Evolutionary conservation across 352 stramenopile species (phyloP).

Genomic region (Pilasporangium apinafurcum): DNA sequence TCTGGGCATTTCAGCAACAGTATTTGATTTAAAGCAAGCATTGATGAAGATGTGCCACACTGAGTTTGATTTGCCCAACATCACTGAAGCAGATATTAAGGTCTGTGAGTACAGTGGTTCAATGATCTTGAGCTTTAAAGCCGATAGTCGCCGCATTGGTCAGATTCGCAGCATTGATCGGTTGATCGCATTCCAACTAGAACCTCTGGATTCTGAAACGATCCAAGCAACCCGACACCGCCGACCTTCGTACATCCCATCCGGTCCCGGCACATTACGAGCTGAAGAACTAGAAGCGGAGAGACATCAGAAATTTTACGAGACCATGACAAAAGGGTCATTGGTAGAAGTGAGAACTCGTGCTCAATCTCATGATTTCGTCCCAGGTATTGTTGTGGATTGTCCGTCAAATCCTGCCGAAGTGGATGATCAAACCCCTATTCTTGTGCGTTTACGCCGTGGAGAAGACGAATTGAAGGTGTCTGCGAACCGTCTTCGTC

Average conservation of each 20-base stretch:
- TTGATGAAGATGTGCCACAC: constrained; percentile 73
- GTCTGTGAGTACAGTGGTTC: constrained; percentile 81
- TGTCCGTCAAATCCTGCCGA: constrained; percentile 13
- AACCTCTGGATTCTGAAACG: constrained; percentile 59
- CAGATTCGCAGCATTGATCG: constrained; percentile 86
- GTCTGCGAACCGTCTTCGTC: constrained; percentile 50
- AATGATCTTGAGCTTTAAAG: constrained; percentile 86
- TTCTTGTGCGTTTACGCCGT: constrained; percentile 57
- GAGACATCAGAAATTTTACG: constrained; percentile 35
- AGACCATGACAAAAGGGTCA: constrained; percentile 45
- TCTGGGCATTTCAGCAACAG: constrained; percentile 73
- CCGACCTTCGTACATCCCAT: constrained; percentile 64
- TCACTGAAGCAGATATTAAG: constrained; percentile 78
- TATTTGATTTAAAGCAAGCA: constrained; percentile 84
- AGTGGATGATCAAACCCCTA: constrained; percentile 35
- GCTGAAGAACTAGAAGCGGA: constrained; percentile 33
- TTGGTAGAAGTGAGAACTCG: constrained; percentile 71
- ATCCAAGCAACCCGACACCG: constrained; percentile 68
- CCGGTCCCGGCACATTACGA: constrained; percentile 11
- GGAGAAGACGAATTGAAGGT: constrained; percentile 75
- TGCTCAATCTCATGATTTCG: constrained; percentile 66
- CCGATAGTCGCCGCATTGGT: constrained; percentile 73
- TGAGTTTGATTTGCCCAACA: constrained; percentile 57
- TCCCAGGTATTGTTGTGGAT: constrained; percentile 60
- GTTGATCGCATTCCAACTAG: constrained; percentile 81